Conservation (phyloP, 1,284 basidiomycete species). For the Gomphus bonarii region DNA sequence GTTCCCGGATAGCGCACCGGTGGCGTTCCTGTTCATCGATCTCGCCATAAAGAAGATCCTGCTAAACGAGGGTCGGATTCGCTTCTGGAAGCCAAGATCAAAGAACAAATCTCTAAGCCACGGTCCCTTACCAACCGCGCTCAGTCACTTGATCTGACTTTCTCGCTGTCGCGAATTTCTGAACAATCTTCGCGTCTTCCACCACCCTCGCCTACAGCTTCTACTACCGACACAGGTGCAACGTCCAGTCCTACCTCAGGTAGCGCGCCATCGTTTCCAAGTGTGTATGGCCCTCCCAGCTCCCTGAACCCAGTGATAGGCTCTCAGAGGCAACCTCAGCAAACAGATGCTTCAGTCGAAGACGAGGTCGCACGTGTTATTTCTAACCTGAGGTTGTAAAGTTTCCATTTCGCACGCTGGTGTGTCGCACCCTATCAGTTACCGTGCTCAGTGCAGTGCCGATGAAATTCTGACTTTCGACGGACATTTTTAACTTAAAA, state of each 20-base stretch:
- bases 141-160: constrained; percentile 71
- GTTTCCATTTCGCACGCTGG: neutral
- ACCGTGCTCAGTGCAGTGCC: neutral
- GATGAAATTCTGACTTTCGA: neutral
- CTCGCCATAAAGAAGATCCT: constrained; percentile 59
- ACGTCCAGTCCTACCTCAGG: constrained; percentile 66
- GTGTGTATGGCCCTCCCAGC: constrained; percentile 53
- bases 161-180: constrained; percentile 65
- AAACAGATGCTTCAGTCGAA: constrained; percentile 43
- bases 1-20: constrained; percentile 36
- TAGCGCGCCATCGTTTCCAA: constrained; percentile 71
- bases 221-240: constrained; percentile 53
- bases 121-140: constrained; percentile 70
- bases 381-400: constrained; percentile 54
- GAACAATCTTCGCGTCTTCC: constrained; percentile 51
- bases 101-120: constrained; percentile 65
- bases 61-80: constrained; percentile 83
- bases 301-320: constrained; percentile 3
- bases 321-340: constrained; percentile 2
- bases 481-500: neutral
- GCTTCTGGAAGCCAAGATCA: constrained; percentile 76
- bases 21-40: constrained; percentile 45
- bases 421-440: neutral
- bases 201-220: constrained; percentile 66
- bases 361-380: constrained; percentile 72